Conservation (phyloP, 2,329 filamentous ascomycete species). For the Clarireedia paspali region DNA sequence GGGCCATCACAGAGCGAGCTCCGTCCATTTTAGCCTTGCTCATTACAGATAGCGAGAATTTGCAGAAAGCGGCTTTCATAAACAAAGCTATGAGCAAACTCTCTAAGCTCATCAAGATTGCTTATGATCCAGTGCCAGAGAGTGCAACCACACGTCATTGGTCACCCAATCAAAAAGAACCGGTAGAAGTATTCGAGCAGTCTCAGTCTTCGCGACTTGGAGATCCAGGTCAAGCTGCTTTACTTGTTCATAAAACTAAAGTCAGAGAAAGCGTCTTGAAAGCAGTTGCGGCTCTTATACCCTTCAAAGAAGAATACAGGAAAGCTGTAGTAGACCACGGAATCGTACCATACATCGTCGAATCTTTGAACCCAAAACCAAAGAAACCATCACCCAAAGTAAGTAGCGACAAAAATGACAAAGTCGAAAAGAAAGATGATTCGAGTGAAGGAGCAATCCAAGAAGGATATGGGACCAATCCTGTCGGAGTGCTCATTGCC, state of each 20-base stretch:
- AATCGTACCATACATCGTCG: slow-evolving; percentile 73
- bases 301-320: slow-evolving; percentile 75
- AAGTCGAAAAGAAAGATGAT: slow-evolving; percentile 17
- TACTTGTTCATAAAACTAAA: slow-evolving; percentile 61
- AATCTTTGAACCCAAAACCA: slow-evolving; percentile 65
- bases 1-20: slow-evolving; percentile 58
- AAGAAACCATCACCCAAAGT: slow-evolving; percentile 37
- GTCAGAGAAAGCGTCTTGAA: slow-evolving; percentile 70
- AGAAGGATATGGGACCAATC: slow-evolving; percentile 61
- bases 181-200: slow-evolving; percentile 11
- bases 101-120: slow-evolving; percentile 56
- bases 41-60: slow-evolving; percentile 65
- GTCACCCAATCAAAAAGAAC: slow-evolving; percentile 32
- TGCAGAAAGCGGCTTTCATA: slow-evolving; percentile 79
- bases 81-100: slow-evolving; percentile 54
- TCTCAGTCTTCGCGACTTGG: slow-evolving; percentile 45
- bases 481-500: slow-evolving; percentile 69
- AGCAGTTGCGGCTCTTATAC: slow-evolving; percentile 73
- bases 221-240: slow-evolving; percentile 50
- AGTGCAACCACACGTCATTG: slow-evolving; percentile 44
- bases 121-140: slow-evolving; percentile 51
- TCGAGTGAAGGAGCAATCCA: slow-evolving; percentile 15
- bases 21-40: slow-evolving; percentile 71
- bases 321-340: slow-evolving; percentile 77
- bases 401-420: slow-evolving; percentile 31